phyloP scores from a whole-genome alignment of 129 eudicot species.

The Helichrysum umbraculigerum region DNA sequence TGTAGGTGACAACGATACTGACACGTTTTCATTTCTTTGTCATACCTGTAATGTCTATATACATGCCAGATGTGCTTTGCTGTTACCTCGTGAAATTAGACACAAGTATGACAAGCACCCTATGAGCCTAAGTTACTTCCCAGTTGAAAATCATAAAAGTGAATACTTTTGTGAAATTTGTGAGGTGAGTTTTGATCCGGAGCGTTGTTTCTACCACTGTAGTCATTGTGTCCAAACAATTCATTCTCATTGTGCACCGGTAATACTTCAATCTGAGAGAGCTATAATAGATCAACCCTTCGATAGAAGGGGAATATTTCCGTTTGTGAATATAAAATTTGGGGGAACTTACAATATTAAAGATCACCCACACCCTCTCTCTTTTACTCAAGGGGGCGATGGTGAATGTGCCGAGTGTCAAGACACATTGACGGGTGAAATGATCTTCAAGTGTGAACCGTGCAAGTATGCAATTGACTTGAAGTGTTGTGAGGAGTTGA shows the following conservation, averaged over 20 bases:
- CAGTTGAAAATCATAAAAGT: not conserved
- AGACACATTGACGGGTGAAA: not conserved
- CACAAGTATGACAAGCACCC: too few relatives aligned
- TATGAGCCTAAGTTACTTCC: too few relatives aligned
- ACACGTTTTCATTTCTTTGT: too few relatives aligned
- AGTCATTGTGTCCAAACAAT: not conserved
- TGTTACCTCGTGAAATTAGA: too few relatives aligned
- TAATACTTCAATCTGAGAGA: not conserved
- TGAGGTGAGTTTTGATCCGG: not conserved
- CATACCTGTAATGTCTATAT: too few relatives aligned
- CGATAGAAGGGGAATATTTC: not conserved
- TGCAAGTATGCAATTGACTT: not conserved
- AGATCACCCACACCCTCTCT: slow-evolving; percentile 1
- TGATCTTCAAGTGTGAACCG: not conserved
- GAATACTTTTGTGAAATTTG: not conserved
- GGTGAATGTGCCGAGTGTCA: not conserved
- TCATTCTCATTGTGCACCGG: not conserved
- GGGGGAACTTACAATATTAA: not conserved
- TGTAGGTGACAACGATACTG: rapidly evolving
- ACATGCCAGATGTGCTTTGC: too few relatives aligned
- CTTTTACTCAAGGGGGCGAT: not conserved
- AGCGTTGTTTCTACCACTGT: slow-evolving; percentile 7
- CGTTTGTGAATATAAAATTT: not conserved
- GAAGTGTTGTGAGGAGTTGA: not conserved
- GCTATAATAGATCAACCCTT: not conserved